Evolutionary conservation across 73 alveolate species (phyloP), one percentile per base, ranked within the genome.

Genomic region (Tetrahymena thermophila): DNA sequence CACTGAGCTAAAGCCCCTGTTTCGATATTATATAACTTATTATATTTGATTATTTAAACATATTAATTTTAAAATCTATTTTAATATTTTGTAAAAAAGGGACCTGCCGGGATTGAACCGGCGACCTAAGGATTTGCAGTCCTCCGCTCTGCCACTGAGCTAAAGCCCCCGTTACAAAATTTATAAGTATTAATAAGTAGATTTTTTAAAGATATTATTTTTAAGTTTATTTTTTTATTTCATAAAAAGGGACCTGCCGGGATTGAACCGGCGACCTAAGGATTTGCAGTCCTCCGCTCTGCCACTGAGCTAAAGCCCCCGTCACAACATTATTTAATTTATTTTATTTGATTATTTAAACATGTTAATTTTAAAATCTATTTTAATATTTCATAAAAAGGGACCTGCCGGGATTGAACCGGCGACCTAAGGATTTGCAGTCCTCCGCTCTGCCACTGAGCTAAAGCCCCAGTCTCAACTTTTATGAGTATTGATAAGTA

Each of bases 321-420:
- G 37, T 25, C 4, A 9, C 37, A 19, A n/a, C 13, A 71, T 4
- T 19, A 19, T 28, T 23, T 28, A 71, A 25, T 71, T 23, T 71
- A 8, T 19, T 28, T 28, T 19, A 31, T 19, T 28, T 11, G 89
- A 23, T 25, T 71, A 9, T 71, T 71, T n/a, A 71, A 71, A 31
- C 13, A 19, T n/a, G n/a, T n/a, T n/a, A n/a, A n/a, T n/a, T n/a
- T n/a, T n/a, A n/a, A n/a, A n/a, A n/a, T n/a, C n/a, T n/a, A n/a
- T n/a, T n/a, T n/a, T n/a, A n/a, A n/a, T n/a, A n/a, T n/a, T n/a
- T n/a, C n/a, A 71, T 9, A 56, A 71, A 71, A 71, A 71, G 89
- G 89, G 89, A 71, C 89, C 89, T 71, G 89, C 89, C 89, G 37
- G 89, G 89, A 71, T 71, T 71, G 89, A 71, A 71, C 89, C 89